Base-by-base conservation (phyloP, 2,329 filamentous ascomycete genomes). In the Tricladium varicosporioides region DNA sequence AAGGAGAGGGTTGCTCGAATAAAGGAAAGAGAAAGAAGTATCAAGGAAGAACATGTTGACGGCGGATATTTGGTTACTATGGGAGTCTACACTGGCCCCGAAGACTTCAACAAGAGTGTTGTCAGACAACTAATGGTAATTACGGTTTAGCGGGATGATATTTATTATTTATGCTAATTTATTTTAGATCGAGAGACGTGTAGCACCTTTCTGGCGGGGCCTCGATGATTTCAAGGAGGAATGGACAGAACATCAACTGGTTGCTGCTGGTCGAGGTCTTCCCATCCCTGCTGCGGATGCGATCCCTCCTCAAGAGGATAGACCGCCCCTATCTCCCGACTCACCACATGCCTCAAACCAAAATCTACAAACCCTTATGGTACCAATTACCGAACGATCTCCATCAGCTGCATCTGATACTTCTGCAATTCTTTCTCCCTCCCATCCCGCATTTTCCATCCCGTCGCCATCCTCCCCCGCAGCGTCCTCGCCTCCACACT, bases 131-230 rank as follows among this genome's bases (percentile, higher is more conserved):
- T 99, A 54, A 93, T 94, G 87, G 92, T 96, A 80, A 69, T 76
- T 67, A 31, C 18, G 18, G 45, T 22, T 27, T 33, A n/a, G 19
- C 63, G 40, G 16, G 22, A 33, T 40, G n/a, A 13, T n/a, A 2
- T 43, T 11, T 10, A 11, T 31, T 33, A 40, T 10, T 44, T 33
- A 53, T 58, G 52, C 60, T 69, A 43, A 67, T 53, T 51, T 15
- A 54, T 64, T 59, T 46, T 61, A 97, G 93, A 92, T 99, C 71
- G 94, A 99, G 74, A 84, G 94, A 65, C 87, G 89, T 60, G 75
- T 99, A 60, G 94, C 94, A 44, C 94, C 94, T 0, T 99, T 99
- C 72, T 99, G 93, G 92, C 87, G 88, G 69, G 94, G 94, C 5
- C 78, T 99, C 3, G 88, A 96, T 62, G 92, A 97, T 72, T 91